A percentile compares a stretch with the other conserved stretches of the same genome.
phyloP scores from a whole-genome alignment of 192 early-diverging fungal species.

The Gaertneriomyces sp. region DNA sequence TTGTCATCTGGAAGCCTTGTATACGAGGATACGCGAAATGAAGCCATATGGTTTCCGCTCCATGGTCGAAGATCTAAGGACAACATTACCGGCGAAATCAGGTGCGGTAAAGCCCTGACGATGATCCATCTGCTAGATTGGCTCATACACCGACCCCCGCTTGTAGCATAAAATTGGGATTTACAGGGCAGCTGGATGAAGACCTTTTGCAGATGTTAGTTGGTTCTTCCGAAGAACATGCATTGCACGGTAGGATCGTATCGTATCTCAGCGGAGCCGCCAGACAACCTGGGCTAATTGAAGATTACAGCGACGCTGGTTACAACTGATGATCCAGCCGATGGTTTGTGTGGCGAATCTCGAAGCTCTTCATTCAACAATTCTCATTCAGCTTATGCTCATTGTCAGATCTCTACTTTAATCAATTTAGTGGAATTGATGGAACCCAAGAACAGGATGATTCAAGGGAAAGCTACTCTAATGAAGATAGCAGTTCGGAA shows the following conservation, averaged over 20 bases:
- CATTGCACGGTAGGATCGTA: conserved; percentile 11
- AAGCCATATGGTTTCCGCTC: conserved; percentile 41
- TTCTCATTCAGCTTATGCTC: not conserved
- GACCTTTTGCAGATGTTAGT: conserved; percentile 26
- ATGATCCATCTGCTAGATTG: conserved; percentile 1
- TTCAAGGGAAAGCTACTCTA: conserved; percentile 1
- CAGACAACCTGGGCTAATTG: not conserved
- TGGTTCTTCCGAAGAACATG: conserved; percentile 12
- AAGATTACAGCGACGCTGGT: conserved; percentile 29
- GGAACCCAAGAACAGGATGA: conserved; percentile 7
- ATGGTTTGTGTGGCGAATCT: conserved; percentile 17
- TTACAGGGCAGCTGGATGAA: conserved; percentile 31
- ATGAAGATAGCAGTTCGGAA: conserved; percentile 25
- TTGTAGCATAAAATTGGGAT: conserved; percentile 31
- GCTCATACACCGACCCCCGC: not conserved
- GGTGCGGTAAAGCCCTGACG: conserved; percentile 31
- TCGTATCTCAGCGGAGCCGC: too few relatives aligned
- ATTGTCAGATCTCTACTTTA: conserved; percentile 30
- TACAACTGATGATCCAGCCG: conserved; percentile 40
- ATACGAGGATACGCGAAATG: conserved; percentile 52
- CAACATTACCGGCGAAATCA: conserved; percentile 36
- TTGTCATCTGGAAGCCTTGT: conserved; percentile 36
- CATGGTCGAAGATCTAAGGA: conserved; percentile 27
- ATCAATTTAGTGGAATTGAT: conserved; percentile 23
- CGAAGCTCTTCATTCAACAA: not conserved